phyloP scores from a whole-genome alignment of 2,329 filamentous ascomycete genomes.

The Aspergillus oerlinghausenensis region DNA sequence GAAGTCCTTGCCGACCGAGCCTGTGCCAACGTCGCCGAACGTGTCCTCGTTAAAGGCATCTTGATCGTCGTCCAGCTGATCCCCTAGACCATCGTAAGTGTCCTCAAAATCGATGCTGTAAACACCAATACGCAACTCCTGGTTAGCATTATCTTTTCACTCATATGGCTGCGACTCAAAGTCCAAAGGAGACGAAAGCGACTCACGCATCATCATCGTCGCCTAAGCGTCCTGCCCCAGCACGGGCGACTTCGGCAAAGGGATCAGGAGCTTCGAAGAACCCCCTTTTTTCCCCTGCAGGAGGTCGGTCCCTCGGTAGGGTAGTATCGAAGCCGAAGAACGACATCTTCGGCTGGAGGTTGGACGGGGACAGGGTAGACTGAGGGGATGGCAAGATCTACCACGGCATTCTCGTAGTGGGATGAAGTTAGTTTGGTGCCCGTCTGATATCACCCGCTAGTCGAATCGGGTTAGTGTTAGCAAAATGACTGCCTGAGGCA shows the following conservation, averaged over 20 bases:
- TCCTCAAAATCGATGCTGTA: constrained; percentile 82
- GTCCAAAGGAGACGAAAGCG: constrained; percentile 30
- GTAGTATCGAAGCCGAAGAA: constrained; percentile 85
- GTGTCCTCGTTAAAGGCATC: constrained; percentile 98
- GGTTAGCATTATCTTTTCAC: background rate
- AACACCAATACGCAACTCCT: background rate
- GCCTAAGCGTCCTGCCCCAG: constrained; percentile 40
- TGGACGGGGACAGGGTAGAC: constrained; percentile 11
- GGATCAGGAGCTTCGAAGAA: constrained; percentile 82
- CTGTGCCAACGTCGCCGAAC: constrained; percentile 57
- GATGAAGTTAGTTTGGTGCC: constrained; percentile 18
- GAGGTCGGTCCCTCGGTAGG: constrained; percentile 62
- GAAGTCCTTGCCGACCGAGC: constrained; percentile 79
- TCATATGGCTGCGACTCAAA: background rate
- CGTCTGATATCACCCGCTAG: constrained; percentile 20
- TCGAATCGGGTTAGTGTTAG: constrained; percentile 5
- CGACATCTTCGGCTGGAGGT: constrained; percentile 58
- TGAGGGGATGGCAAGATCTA: constrained; percentile 14
- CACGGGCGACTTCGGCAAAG: constrained; percentile 73
- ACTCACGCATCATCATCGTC: constrained; percentile 59
- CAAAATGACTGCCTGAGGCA: constrained; percentile 13
- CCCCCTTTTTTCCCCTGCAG: constrained; percentile 62
- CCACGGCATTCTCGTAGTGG: constrained; percentile 18
- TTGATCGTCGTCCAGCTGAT: constrained; percentile 83
- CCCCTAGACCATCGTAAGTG: constrained; percentile 91